Evolutionary conservation across 2,329 filamentous ascomycete species (phyloP).

Genomic region (Cordyceps cicadae): DNA sequence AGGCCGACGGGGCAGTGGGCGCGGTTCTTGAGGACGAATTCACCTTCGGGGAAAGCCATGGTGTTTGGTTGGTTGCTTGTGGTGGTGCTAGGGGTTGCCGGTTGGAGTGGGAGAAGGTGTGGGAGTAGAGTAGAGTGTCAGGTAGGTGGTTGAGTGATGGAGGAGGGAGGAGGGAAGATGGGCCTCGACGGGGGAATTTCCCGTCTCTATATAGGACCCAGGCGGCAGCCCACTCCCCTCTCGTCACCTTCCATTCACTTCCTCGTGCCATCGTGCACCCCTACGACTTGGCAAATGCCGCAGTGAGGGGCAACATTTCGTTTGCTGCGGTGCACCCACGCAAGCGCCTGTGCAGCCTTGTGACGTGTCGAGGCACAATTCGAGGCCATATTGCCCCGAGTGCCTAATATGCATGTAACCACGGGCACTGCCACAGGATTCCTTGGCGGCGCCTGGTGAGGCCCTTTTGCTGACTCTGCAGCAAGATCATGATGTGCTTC

Average conservation of each 20-base stretch:
- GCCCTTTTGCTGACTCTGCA: background rate
- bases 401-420: constrained; percentile 3
- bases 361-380: constrained; percentile 4
- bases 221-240: background rate
- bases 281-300: background rate
- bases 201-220: background rate
- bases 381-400: background rate
- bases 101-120: background rate
- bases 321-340: background rate
- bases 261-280: background rate
- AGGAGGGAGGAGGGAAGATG: background rate
- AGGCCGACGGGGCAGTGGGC: background rate
- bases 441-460: background rate
- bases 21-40: constrained; percentile 1
- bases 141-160: background rate
- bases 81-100: background rate
- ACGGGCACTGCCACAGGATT: background rate
- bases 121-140: background rate
- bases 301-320: background rate
- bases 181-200: background rate
- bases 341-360: background rate
- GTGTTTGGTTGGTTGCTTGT: background rate
- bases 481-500: background rate
- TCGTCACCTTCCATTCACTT: background rate
- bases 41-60: constrained; percentile 2